Base-by-base conservation (phyloP, 2,329 filamentous ascomycete species). In the Aspergillus aculeatus region DNA sequence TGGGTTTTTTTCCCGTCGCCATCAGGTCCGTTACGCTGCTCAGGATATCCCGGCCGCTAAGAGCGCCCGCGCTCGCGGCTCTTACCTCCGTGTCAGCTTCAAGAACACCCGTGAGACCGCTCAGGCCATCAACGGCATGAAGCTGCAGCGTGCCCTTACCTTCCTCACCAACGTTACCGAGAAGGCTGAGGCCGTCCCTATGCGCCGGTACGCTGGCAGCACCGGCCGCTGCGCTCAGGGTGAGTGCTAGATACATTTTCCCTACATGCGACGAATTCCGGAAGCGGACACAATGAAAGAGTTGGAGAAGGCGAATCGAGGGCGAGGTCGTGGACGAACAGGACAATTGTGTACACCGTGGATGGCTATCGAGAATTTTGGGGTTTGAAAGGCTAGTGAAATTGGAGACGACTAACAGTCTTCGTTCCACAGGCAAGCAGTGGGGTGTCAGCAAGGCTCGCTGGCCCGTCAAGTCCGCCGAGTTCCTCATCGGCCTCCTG, bases 41-140 rank as follows among this genome's bases (percentile, higher is more conserved):
- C 91, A 89, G 78, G 86, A 92, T 80, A 94, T 96, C 80, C 85
- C 89, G 76, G 83, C 88, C 81, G 86, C 89, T 74, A 97, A 96
- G 88, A 96, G 91, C 84, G 95, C 95, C 82, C 92, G 94, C 85
- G 90, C 94, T 79, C 93, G 95, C 83, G 95, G 96, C 83, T 92
- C 93, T 81, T 99, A 98, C 87, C 91, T 99, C 76, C 92, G 95
- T 80, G 94, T 98, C 75, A 96, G 91, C 75, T 99, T 97, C 91
- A 99, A 99, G 90, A 99, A 99, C 89, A 99, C 95, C 80, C 92
- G 95, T 79, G 96, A 99, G 87, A 97, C 94, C 72, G 95, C 96
- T 69, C 95, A 98, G 86, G 93, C 93, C 77, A 96, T 99, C 88
- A 98, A 95, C 84, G 94, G 94, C 83, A 96, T 92, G 92, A 97